These are phyloP conservation scores for Yarrowia galli DNA, from an alignment of 1,139 yeast genomes.

Conservation along the genomic window DNA sequence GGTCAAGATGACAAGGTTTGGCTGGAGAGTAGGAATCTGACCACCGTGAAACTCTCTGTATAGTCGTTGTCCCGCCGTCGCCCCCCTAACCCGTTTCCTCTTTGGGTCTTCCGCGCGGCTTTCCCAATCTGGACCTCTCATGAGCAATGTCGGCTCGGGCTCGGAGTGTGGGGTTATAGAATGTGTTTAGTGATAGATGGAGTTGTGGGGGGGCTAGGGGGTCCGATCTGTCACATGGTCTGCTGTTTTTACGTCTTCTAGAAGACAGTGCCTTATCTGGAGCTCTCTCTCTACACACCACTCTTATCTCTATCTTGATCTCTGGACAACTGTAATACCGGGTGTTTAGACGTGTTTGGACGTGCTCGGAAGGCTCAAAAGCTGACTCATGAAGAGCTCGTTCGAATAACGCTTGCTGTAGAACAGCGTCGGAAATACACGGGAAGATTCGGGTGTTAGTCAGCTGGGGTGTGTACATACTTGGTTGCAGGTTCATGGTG, in stretches of 20 bases:
- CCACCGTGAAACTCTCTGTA: not conserved
- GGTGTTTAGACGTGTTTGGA: too few species aligned
- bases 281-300: not conserved
- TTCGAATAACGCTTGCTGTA: conserved; percentile 9
- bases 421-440: not conserved
- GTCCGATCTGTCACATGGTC: too few species aligned
- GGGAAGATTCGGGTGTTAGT: conserved; percentile 14
- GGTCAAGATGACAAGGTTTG: not conserved
- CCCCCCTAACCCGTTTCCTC: not conserved
- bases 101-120: conserved; percentile 27
- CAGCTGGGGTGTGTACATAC: not conserved
- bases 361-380: conserved; percentile 4
- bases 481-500: too few species aligned
- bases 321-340: not conserved
- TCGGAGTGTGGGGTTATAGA: conserved; percentile 25
- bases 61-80: not conserved
- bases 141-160: conserved; percentile 9
- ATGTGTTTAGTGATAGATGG: conserved; percentile 1
- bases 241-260: too few species aligned
- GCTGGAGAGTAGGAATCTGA: not conserved
- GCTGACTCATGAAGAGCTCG: not conserved
- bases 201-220: not conserved
- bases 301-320: not conserved
- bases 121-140: conserved; percentile 10
- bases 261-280: not conserved